Base-by-base conservation (phyloP, 1,284 basidiomycete species). In the Hortiboletus rubellus region DNA sequence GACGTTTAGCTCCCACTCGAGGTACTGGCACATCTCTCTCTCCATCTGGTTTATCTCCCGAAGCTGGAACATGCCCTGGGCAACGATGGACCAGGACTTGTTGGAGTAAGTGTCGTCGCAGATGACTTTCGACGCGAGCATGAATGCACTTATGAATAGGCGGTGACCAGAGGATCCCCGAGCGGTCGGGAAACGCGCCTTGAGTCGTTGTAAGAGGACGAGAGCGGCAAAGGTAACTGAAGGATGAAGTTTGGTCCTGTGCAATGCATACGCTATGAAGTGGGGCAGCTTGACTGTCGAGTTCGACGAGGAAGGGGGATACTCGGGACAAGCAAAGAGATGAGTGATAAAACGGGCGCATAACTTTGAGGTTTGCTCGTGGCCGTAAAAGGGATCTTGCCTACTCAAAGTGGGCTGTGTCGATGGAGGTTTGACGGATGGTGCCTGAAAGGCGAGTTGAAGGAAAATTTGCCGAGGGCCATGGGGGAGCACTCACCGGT, bases 21-120 rank as follows among this genome's bases (percentile, higher is more conserved):
- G 77, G 69, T 96, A 96, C 31, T 84, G 87, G 70, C 93, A 95
- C 88, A 96, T 94, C 72, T 96, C 93, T 7, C 93, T 76, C 76
- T 96, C 93, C 94, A 96, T 96, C 79, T 96, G 94, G 73, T 97
- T 96, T 67, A 96, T 89, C 79, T 97, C 94, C 43, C 91, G 83
- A 3, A 96, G 74, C 2, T 86, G 85, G 67, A 96, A 96, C 87
- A 96, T 91, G 51, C 87, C 89, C 72, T 96, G 94, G 0, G 92
- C 94, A 47, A 97, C 94, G 50, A 97, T 91, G 22, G 87, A 86
- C 94, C 94, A 97, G 0, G 91, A 94, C 75, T 96, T 94, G 84
- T 97, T 97, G 17, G 92, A 94, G 70, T 96, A 96, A 0, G 94
- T 97, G 72, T 98, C 94, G 79, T 97, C 94, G 75, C 93, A 95